These are phyloP conservation scores for Didymellaceae sp. DNA, from an alignment of 2,329 filamentous ascomycete species.

Conservation along the genomic window DNA sequence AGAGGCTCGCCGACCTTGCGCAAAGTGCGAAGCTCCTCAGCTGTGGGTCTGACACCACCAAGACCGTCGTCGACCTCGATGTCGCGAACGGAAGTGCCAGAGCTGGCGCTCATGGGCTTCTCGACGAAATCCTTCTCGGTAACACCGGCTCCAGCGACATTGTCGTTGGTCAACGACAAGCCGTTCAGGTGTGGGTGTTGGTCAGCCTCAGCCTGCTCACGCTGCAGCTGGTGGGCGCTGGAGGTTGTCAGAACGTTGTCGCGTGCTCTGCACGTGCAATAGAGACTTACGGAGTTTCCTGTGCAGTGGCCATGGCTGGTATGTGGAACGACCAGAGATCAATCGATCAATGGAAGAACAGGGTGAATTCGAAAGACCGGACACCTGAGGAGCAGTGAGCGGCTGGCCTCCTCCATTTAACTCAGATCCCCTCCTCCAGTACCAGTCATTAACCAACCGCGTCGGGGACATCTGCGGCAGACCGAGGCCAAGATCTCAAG, in stretches of 20 bases:
- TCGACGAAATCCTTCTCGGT: conserved; percentile 29
- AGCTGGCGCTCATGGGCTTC: conserved; percentile 19
- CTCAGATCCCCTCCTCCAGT: conserved; percentile 16
- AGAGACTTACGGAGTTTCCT: conserved; percentile 38
- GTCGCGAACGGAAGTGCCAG: conserved; percentile 23
- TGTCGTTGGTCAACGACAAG: conserved; percentile 30
- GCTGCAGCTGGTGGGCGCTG: conserved; percentile 42
- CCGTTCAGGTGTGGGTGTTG: conserved; percentile 39
- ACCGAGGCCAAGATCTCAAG: conserved; percentile 23
- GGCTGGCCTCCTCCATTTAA: conserved; percentile 34
- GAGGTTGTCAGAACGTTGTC: conserved; percentile 5
- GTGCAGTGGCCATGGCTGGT: conserved; percentile 34
- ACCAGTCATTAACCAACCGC: conserved; percentile 16
- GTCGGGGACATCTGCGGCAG: conserved; percentile 21
- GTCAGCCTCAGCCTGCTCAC: conserved; percentile 38
- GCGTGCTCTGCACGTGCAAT: neutral
- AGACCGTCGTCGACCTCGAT: conserved; percentile 36
- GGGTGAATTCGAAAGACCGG: conserved; percentile 15
- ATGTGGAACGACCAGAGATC: conserved; percentile 19
- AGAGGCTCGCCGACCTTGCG: conserved; percentile 56
- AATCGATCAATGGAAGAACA: conserved; percentile 16
- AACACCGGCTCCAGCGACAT: conserved; percentile 25
- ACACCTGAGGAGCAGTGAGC: conserved; percentile 19
- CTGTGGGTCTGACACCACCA: conserved; percentile 49
- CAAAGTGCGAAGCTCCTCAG: conserved; percentile 52